These are phyloP conservation scores for Eucalyptus curtisii DNA, from an alignment of 345 rosid genomes.

Conservation along the genomic window DNA sequence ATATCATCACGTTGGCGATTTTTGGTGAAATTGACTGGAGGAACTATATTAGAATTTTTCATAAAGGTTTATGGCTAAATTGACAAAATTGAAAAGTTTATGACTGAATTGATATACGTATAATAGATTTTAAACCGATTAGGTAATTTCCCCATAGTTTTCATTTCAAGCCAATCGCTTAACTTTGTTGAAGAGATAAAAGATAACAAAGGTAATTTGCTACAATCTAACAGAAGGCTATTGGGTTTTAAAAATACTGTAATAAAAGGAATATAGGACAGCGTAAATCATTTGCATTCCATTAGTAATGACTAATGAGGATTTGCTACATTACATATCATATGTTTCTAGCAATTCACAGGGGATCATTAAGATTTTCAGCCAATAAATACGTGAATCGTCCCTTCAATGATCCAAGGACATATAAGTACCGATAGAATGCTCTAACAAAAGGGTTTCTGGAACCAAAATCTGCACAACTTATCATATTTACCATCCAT, in stretches of 20 bases:
- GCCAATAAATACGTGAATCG: neutral
- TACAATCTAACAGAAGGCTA: neutral
- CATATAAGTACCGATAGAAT: neutral
- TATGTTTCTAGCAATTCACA: neutral
- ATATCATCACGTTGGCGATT: neutral
- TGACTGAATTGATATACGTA: too few species aligned
- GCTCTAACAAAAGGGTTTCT: neutral
- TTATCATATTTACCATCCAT: neutral
- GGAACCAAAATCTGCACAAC: neutral
- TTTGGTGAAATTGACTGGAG: neutral
- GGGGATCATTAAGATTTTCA: neutral
- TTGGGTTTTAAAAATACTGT: too few species aligned
- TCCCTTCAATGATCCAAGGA: neutral
- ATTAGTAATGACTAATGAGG: neutral
- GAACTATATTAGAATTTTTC: neutral
- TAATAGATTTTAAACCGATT: too few species aligned
- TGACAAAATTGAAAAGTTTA: too few species aligned
- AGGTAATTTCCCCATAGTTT: neutral
- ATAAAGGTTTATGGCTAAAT: too few species aligned
- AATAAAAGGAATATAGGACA: neutral
- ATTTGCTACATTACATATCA: neutral
- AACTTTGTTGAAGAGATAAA: neutral
- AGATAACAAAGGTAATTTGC: neutral
- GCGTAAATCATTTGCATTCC: neutral
- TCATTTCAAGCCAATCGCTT: neutral